A percentile compares a stretch with the other conserved stretches of the same genome.
These are phyloP conservation scores for Phycomyces nitens DNA, from an alignment of 192 early-diverging fungal species.

Conservation along the genomic window DNA sequence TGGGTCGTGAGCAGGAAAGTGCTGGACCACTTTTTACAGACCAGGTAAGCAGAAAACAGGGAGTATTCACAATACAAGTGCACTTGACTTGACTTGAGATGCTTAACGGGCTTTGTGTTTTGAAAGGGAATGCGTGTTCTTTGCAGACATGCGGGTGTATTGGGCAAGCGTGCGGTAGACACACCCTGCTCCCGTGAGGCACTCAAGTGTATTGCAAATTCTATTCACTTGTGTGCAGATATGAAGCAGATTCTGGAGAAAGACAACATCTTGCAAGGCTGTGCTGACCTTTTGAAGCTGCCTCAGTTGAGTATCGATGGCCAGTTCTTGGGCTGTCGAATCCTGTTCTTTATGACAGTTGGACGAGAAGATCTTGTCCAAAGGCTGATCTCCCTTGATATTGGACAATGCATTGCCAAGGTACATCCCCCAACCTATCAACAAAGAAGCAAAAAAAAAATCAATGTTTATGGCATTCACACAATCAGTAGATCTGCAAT, in stretches of 20 bases:
- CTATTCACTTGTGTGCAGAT: slow-evolving; percentile 50
- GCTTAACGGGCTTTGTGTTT: neutral
- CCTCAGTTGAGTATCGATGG: slow-evolving; percentile 42
- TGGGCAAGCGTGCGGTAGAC: slow-evolving; percentile 29
- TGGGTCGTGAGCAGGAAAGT: slow-evolving; percentile 56
- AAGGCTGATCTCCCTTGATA: slow-evolving; percentile 38
- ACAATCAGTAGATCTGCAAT: too few relatives aligned
- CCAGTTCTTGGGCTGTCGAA: slow-evolving; percentile 58
- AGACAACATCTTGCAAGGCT: slow-evolving; percentile 36
- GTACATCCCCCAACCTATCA: slow-evolving; percentile 20
- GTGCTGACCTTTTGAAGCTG: slow-evolving; percentile 35
- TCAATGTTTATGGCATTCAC: too few relatives aligned
- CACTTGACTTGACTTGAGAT: neutral
- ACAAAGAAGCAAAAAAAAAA: neutral
- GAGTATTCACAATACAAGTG: neutral
- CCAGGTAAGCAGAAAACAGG: slow-evolving; percentile 31
- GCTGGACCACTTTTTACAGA: slow-evolving; percentile 55
- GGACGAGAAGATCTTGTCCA: slow-evolving; percentile 35
- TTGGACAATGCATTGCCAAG: slow-evolving; percentile 33
- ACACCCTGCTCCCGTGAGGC: slow-evolving; percentile 41
- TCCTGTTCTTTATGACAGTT: slow-evolving; percentile 68
- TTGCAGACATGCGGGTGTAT: slow-evolving; percentile 30
- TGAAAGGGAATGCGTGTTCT: slow-evolving; percentile 37
- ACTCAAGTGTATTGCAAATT: slow-evolving; percentile 69
- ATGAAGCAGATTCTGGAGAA: slow-evolving; percentile 46